phyloP scores from a whole-genome alignment of 2,329 filamentous ascomycete genomes.

The Penicillium sp. region DNA sequence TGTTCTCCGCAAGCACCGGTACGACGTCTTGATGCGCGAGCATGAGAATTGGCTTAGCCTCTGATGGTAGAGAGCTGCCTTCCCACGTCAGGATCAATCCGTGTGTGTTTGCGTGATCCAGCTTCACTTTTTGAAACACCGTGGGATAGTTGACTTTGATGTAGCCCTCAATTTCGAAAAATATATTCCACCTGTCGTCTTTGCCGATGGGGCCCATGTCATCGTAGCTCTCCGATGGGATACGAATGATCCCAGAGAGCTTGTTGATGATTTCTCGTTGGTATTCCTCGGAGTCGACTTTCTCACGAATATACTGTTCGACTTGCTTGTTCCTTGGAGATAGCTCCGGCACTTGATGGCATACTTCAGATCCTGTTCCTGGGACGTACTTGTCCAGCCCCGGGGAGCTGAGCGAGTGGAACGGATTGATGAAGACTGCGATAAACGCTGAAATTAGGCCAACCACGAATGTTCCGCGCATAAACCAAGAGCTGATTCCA shows the following conservation, averaged over 20 bases:
- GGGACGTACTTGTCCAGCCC: constrained; percentile 5
- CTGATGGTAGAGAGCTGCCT: constrained; percentile 34
- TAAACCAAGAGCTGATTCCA: constrained; percentile 1
- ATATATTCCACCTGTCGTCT: constrained; percentile 55
- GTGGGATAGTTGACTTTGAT: constrained; percentile 49
- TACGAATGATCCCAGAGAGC: constrained; percentile 38
- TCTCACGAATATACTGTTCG: constrained; percentile 13
- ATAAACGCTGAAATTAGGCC: constrained; percentile 1
- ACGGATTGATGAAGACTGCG: neutral
- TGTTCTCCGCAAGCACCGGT: constrained; percentile 46
- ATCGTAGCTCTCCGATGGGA: constrained; percentile 53
- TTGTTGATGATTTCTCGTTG: constrained; percentile 16
- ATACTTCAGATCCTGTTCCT: constrained; percentile 10
- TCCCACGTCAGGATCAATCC: constrained; percentile 45
- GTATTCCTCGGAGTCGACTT: constrained; percentile 12
- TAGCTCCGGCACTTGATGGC: constrained; percentile 18
- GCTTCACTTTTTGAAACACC: constrained; percentile 45
- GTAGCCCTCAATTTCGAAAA: constrained; percentile 50
- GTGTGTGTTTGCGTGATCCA: constrained; percentile 58
- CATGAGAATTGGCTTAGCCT: constrained; percentile 52
- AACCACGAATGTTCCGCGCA: neutral
- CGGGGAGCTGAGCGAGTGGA: neutral
- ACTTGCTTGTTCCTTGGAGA: constrained; percentile 18
- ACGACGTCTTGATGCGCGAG: constrained; percentile 65
- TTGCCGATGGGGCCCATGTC: constrained; percentile 53